Base-by-base conservation (phyloP, 208 protist genomes). In the Trypanosoma congolense region DNA sequence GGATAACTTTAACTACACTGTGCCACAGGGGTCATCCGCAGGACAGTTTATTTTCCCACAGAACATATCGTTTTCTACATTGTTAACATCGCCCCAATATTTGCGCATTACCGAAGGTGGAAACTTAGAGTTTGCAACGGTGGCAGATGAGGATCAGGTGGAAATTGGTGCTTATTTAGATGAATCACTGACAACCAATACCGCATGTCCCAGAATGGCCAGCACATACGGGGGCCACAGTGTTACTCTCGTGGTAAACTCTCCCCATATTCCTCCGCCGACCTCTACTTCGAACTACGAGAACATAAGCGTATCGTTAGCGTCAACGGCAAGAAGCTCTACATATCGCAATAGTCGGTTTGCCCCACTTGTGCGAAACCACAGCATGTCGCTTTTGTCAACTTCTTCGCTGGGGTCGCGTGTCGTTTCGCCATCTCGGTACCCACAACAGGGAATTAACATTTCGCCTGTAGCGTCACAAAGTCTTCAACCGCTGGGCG, bases 21-120 rank as follows among this genome's bases (percentile, higher is more conserved):
- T 73, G 8, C 55, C 64, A 19, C 65, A 84, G 9, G 85, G 85
- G 4, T 49, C 72, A 2, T 87, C 80, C 8, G 85, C 73, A 18
- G 85, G 85, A 43, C 72, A 73, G 52, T 92, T 92, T 72, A 71
- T 92, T 12, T 61, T 89, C n/a, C 85, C 85, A 0, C 33, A 62
- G 2, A 54, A 21, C 73, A 77, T 24, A 61, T 71, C 26, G 35
- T 66, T 54, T 12, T 14, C 31, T 16, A 26, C 30, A 0, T 36
- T 38, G 16, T 52, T 69, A 10, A 64, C 76, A 19, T 53, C 62
- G 31, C 77, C 86, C 54, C 85, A 92, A 67, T 89, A 79, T 53
- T 58, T 92, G 30, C 79, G 85, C 41, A 87, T 92, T 66, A 92
- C 88, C 57, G 75, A 83, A 16, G 71, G 82, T 29, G 85, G 85